Evolutionary conservation across 768 basidiomycete genomes (phyloP), one percentile per base, ranked within the genome.

Genomic region (Mycena crocata): DNA sequence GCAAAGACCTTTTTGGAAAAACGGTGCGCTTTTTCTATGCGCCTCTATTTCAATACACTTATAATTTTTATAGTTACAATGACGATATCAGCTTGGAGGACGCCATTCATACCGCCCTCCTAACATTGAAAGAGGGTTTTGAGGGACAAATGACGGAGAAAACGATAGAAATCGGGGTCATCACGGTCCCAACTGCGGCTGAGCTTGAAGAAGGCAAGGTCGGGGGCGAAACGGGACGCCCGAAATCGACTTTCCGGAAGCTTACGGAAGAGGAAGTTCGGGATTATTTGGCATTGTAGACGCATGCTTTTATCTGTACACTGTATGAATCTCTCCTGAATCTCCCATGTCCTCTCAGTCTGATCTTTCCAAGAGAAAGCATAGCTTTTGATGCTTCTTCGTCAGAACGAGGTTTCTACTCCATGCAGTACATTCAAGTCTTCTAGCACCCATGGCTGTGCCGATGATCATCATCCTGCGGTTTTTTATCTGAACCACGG

Each of bases 91-190:
- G 96, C 74, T 83, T 99, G 63, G 97, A 98, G 81, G 98, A 98
- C 78, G 98, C 97, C 35, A 99, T 99, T 71, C 98, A 99, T 80
- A 99, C 98, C 15, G 98, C 98, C 35, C 88, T 99, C 31, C 82
- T 99, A 70, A 99, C 98, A 37, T 84, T 99, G 70, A 99, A 99
- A 82, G 98, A 99, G 81, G 96, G 98, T 5, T 99, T 99, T 74
- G 98, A 99, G 80, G 98, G 98, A n/a, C 94, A 98, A 77, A 98
- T 99, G 97, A 98, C 97, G 31, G 98, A 98, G 82, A 96, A 98
- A 84, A 99, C 98, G 49, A 98, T 99, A 75, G 98, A 99, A 82
- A 95, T 99, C 56, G 98, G 98, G 35, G 90, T 99, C 42, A 89
- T 99, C 69, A 97, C 95, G 54, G 93, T 96, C 19, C 94, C 95